Evolutionary conservation across 2,329 filamentous ascomycete genomes (phyloP).

Genomic region (Colletotrichum ledebouriae): DNA sequence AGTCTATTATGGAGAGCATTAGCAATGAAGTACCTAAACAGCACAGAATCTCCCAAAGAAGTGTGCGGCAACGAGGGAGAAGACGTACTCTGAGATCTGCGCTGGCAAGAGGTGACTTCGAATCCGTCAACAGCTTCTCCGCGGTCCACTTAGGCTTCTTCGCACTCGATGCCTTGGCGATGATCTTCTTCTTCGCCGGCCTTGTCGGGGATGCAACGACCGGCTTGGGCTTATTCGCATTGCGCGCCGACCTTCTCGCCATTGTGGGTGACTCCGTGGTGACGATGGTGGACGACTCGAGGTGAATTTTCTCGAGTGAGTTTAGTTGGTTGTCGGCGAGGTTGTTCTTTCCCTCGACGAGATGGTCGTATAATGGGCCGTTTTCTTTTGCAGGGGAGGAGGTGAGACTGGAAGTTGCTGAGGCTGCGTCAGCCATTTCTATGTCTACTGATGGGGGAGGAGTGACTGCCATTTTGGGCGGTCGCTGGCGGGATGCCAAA

Average conservation of each 20-base stretch:
- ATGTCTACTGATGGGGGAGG: slow-evolving; percentile 25
- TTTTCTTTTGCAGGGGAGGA: slow-evolving; percentile 15
- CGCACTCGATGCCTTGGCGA: slow-evolving; percentile 42
- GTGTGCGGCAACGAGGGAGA: neutral
- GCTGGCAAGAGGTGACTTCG: slow-evolving; percentile 55
- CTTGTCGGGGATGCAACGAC: slow-evolving; percentile 14
- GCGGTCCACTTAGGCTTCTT: slow-evolving; percentile 54
- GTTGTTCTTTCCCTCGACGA: neutral
- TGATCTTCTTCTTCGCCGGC: slow-evolving; percentile 30
- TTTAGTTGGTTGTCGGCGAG: slow-evolving; percentile 4
- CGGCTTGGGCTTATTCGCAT: slow-evolving; percentile 25
- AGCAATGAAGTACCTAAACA: neutral
- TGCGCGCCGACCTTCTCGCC: slow-evolving; percentile 31
- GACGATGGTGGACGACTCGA: neutral
- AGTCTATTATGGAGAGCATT: slow-evolving; percentile 45
- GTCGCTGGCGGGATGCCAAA: neutral
- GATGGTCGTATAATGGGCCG: neutral
- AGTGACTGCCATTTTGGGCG: slow-evolving; percentile 32
- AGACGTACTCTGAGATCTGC: slow-evolving; percentile 54
- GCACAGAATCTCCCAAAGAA: neutral
- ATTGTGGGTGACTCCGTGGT: slow-evolving; percentile 22
- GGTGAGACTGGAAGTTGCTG: slow-evolving; percentile 24
- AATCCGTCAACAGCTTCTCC: slow-evolving; percentile 53
- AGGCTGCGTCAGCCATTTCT: slow-evolving; percentile 35
- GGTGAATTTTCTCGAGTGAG: slow-evolving; percentile 15